phyloP scores from a whole-genome alignment of 1,284 basidiomycete species.

The Boletus nobilissimus region DNA sequence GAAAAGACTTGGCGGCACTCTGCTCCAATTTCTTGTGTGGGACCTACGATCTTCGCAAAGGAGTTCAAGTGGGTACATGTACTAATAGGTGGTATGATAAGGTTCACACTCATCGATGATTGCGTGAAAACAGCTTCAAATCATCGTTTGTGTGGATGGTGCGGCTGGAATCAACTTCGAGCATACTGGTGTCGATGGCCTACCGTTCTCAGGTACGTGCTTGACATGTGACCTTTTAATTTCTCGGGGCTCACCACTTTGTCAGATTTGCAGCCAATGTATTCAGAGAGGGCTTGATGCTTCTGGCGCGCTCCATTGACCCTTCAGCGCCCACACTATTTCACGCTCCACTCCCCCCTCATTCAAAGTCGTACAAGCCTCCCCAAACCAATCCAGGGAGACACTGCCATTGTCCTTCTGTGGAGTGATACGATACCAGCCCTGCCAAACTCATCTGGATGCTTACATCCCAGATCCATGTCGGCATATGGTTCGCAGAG shows the following conservation, averaged over 20 bases:
- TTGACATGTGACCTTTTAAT: not conserved
- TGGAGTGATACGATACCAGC: slow-evolving; percentile 67
- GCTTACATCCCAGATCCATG: slow-evolving; percentile 82
- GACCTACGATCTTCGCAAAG: slow-evolving; percentile 83
- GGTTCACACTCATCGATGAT: slow-evolving; percentile 48
- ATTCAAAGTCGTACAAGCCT: slow-evolving; percentile 78
- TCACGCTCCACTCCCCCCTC: slow-evolving; percentile 87
- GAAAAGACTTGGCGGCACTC: slow-evolving; percentile 76
- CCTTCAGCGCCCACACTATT: slow-evolving; percentile 93
- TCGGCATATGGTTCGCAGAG: slow-evolving; percentile 93
- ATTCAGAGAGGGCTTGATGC: slow-evolving; percentile 95
- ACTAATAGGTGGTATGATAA: slow-evolving; percentile 95
- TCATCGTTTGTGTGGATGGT: slow-evolving; percentile 92
- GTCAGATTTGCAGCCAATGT: slow-evolving; percentile 85
- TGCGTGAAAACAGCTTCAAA: slow-evolving; percentile 76
- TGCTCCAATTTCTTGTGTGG: slow-evolving; percentile 96
- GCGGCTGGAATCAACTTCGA: slow-evolving; percentile 98
- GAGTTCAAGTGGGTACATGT: slow-evolving; percentile 95
- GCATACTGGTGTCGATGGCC: slow-evolving; percentile 96
- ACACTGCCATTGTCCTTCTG: slow-evolving; percentile 39
- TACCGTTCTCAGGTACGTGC: slow-evolving; percentile 85
- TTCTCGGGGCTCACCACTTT: not conserved
- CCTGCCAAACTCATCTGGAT: slow-evolving; percentile 98
- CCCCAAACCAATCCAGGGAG: slow-evolving; percentile 43
- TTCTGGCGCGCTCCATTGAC: slow-evolving; percentile 95